Percentiles rank a stretch among this genome's conserved stretches.
phyloP scores from a whole-genome alignment of 805 yeast genomes.

The Ogataea paradorogensis region DNA sequence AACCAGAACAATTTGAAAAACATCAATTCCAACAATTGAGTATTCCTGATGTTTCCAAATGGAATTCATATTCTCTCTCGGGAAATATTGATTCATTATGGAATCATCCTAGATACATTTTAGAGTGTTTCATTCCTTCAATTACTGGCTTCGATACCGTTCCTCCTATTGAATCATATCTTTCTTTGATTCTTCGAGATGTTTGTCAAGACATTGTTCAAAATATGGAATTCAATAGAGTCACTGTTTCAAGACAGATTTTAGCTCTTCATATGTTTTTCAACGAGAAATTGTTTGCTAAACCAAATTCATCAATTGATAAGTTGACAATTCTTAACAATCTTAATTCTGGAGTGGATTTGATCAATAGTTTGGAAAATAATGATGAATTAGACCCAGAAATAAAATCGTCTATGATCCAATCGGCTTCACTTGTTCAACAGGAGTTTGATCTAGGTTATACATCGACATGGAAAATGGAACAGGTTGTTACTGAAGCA shows the following conservation, averaged over 20 bases:
- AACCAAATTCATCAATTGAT: conserved; percentile 76
- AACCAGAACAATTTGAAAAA: conserved; percentile 18
- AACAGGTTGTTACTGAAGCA: conserved; percentile 83
- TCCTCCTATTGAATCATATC: conserved; percentile 49
- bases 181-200: conserved; percentile 69
- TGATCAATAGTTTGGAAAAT: conserved; percentile 26
- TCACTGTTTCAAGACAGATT: conserved; percentile 81
- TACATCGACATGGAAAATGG: conserved; percentile 81
- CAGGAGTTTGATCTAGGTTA: conserved; percentile 38
- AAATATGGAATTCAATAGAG: conserved; percentile 83
- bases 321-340: conserved; percentile 45
- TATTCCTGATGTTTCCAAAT: conserved; percentile 36
- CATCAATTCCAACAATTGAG: conserved; percentile 25
- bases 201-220: conserved; percentile 70
- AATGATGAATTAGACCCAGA: conserved; percentile 28
- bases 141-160: conserved; percentile 63
- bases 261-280: conserved; percentile 72
- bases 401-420: conserved; percentile 27
- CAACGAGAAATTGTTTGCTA: conserved; percentile 59
- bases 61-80: conserved; percentile 30
- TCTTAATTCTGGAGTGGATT: conserved; percentile 39
- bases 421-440: conserved; percentile 36
- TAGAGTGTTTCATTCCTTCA: conserved; percentile 57
- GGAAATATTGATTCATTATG: conserved; percentile 66
- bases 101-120: conserved; percentile 57